Percentiles rank a stretch among this genome's conserved stretches.
Conservation (phyloP, 2,329 filamentous ascomycete species). For the Phialemonium atrogriseum region DNA sequence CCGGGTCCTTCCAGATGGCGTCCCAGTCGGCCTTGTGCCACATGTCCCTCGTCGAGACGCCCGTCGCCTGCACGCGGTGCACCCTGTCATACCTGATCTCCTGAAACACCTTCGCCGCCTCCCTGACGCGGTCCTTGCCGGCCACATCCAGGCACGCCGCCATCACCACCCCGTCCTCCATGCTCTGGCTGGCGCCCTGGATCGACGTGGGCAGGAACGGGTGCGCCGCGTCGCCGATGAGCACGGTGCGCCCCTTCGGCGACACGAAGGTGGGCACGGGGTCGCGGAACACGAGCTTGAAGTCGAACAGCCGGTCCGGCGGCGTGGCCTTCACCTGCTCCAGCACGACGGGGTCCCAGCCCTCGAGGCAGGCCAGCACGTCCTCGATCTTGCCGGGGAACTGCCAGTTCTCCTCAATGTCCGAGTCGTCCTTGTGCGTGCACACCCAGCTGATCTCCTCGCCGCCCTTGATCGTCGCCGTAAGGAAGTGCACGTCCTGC, state of each 20-base stretch:
- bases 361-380: conserved; percentile 30
- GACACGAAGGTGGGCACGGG: conserved; percentile 31
- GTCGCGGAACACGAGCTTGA: conserved; percentile 27
- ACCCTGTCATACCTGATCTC: conserved; percentile 34
- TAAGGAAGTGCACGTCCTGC: conserved; percentile 42
- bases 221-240: conserved; percentile 40
- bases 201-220: conserved; percentile 36
- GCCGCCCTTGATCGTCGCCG: conserved; percentile 42
- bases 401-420: conserved; percentile 37
- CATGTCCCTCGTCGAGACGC: conserved; percentile 34
- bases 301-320: conserved; percentile 27
- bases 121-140: background rate
- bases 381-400: conserved; percentile 31
- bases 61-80: conserved; percentile 32
- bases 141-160: conserved; percentile 27
- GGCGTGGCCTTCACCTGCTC: conserved; percentile 34
- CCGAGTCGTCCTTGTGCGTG: conserved; percentile 33
- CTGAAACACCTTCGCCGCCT: conserved; percentile 25
- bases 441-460: conserved; percentile 47
- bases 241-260: conserved; percentile 25
- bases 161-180: conserved; percentile 37
- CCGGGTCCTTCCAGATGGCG: conserved; percentile 33
- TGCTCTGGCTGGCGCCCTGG: conserved; percentile 35
- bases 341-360: conserved; percentile 38
- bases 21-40: conserved; percentile 42